Conservation (phyloP, 73 alveolate genomes). For the Paraurostyla sp. region DNA sequence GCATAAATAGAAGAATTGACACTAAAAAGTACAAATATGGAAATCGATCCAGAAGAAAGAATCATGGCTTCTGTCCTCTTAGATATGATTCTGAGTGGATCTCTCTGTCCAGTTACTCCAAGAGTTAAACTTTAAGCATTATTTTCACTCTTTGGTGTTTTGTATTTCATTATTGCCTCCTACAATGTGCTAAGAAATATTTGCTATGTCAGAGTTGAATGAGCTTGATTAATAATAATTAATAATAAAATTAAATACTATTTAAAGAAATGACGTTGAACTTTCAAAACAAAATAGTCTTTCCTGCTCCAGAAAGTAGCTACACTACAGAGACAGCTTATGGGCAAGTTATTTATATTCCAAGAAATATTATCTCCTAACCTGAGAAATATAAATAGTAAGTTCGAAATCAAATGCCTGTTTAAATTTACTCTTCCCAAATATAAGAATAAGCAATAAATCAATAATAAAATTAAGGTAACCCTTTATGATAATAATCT, state of each 20-base stretch:
- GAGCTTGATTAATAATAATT: neutral
- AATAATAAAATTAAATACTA: neutral
- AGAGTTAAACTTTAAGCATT: neutral
- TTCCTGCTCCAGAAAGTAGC: slow-evolving; percentile 59
- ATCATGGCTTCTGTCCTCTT: neutral
- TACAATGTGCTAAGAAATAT: slow-evolving; percentile 18
- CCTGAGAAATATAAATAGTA: neutral
- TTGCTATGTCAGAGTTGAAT: slow-evolving; percentile 20
- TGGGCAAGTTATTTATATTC: slow-evolving; percentile 53
- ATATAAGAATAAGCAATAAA: too few relatives aligned
- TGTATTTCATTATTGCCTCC: neutral
- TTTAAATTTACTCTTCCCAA: neutral
- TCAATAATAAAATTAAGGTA: too few relatives aligned
- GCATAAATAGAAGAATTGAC: neutral
- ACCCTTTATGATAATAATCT: too few relatives aligned
- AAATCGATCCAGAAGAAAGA: neutral
- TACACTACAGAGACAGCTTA: slow-evolving; percentile 57
- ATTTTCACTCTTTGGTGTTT: neutral
- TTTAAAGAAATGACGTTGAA: slow-evolving; percentile 13
- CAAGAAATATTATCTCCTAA: neutral
- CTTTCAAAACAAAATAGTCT: slow-evolving; percentile 55
- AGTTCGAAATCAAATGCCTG: neutral
- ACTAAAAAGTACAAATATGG: neutral
- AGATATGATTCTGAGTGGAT: neutral
- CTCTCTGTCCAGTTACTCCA: slow-evolving; percentile 36